These are phyloP conservation scores for Cercospora zeina DNA, from an alignment of 2,329 filamentous ascomycete species.

Conservation along the genomic window DNA sequence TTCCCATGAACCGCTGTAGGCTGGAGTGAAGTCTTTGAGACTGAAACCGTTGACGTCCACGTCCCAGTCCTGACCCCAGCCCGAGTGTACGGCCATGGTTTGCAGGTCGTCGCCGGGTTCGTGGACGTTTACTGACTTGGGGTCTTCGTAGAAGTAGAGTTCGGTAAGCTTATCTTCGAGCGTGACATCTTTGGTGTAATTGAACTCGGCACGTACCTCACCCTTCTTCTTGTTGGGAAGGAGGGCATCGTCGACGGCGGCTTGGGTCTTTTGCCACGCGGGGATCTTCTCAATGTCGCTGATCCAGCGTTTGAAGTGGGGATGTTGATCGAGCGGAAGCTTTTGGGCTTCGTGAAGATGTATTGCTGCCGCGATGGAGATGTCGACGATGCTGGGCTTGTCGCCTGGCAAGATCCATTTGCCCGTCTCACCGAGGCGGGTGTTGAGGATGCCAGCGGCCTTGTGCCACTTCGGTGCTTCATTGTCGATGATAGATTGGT, in stretches of 20 bases:
- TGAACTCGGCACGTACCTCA: conserved; percentile 47
- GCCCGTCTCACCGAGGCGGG: conserved; percentile 40
- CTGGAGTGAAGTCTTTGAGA: conserved; percentile 42
- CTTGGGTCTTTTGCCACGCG: conserved; percentile 46
- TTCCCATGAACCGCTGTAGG: conserved; percentile 38
- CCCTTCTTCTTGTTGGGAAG: conserved; percentile 35
- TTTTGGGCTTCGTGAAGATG: conserved; percentile 42
- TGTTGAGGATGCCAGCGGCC: conserved; percentile 43
- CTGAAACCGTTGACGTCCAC: conserved; percentile 52
- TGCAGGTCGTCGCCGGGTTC: conserved; percentile 45
- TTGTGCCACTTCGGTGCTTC: conserved; percentile 42
- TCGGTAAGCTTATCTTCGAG: conserved; percentile 44
- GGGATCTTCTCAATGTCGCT: conserved; percentile 43
- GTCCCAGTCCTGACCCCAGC: conserved; percentile 48
- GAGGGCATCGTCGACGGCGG: conserved; percentile 43
- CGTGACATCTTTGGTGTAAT: conserved; percentile 47
- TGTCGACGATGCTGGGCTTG: conserved; percentile 46
- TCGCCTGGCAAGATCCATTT: conserved; percentile 44
- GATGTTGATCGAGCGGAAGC: conserved; percentile 45
- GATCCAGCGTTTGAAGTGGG: conserved; percentile 45
- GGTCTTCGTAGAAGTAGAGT: conserved; percentile 47
- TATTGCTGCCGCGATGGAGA: conserved; percentile 46
- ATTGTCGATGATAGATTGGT: conserved; percentile 41
- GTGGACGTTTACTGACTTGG: conserved; percentile 45
- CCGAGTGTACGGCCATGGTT: conserved; percentile 46